phyloP scores from a whole-genome alignment of 306 rosid species.

The Cicer yamashitae region DNA sequence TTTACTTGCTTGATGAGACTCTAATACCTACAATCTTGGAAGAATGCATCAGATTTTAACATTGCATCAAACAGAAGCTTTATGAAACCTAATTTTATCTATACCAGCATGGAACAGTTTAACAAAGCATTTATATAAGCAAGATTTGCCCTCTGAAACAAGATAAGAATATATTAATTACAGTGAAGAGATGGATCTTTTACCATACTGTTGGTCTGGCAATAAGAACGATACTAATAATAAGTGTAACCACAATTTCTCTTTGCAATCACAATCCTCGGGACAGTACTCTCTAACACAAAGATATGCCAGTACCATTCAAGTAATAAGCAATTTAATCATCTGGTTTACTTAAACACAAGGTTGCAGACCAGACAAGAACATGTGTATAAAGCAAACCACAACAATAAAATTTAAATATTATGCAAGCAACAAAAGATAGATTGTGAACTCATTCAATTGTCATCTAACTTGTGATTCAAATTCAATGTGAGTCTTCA shows the following conservation, averaged over 20 bases:
- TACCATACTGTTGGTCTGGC: slow-evolving; percentile 4
- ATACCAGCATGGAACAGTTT: not conserved
- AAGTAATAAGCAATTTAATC: too few relatives aligned
- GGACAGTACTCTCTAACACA: not conserved
- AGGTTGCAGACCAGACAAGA: not conserved
- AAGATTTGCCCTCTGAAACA: not conserved
- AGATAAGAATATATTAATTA: too few relatives aligned
- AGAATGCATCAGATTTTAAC: slow-evolving; percentile 45
- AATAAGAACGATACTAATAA: not conserved
- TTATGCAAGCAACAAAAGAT: not conserved
- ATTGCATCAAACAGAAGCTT: slow-evolving; percentile 41
- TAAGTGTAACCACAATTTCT: not conserved
- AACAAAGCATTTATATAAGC: not conserved
- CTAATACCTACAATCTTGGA: slow-evolving; percentile 74
- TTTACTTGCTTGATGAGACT: slow-evolving; percentile 94
- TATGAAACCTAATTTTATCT: not conserved
- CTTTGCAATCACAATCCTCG: not conserved
- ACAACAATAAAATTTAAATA: not conserved
- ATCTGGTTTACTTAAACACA: not conserved
- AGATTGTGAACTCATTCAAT: not conserved
- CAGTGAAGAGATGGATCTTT: not conserved
- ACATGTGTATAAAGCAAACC: not conserved
- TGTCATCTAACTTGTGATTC: not conserved
- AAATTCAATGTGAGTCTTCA: not conserved
- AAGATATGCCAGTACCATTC: not conserved